phyloP scores from a whole-genome alignment of 2,329 filamentous ascomycete species.

The Colletotrichum higginsianum region DNA sequence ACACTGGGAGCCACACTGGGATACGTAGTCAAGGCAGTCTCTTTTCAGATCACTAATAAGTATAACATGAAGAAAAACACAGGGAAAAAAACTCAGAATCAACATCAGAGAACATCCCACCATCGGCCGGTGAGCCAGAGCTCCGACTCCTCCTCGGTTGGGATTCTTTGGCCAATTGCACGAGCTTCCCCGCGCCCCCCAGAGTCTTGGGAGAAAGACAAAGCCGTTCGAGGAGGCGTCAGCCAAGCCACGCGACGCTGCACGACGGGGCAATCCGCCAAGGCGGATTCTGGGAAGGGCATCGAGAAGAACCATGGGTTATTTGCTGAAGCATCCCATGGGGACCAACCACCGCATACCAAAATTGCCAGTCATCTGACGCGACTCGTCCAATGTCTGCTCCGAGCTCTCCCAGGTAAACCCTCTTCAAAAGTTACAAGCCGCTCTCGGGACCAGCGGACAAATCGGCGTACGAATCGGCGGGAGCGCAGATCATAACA shows the following conservation, averaged over 20 bases:
- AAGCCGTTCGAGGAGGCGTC: constrained; percentile 33
- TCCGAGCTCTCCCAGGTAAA: not conserved
- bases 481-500: too few relatives aligned
- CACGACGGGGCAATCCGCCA: not conserved
- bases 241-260: constrained; percentile 33
- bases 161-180: not conserved
- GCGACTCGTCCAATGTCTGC: constrained; percentile 9
- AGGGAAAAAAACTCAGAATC: not conserved
- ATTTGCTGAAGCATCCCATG: not conserved
- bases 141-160: not conserved
- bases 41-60: too few relatives aligned
- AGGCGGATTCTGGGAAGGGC: too few relatives aligned
- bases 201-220: constrained; percentile 25
- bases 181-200: constrained; percentile 2
- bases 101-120: not conserved
- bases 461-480: not conserved
- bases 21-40: too few relatives aligned
- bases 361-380: not conserved
- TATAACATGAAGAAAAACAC: not conserved
- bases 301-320: too few relatives aligned
- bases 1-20: too few relatives aligned
- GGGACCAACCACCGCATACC: not conserved
- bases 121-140: not conserved
- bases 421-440: too few relatives aligned
- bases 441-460: not conserved